Percentiles rank a stretch among this genome's conserved stretches.
Evolutionary conservation across 495 filamentous ascomycete genomes (phyloP).

Genomic region (Clohesyomyces aquaticus): DNA sequence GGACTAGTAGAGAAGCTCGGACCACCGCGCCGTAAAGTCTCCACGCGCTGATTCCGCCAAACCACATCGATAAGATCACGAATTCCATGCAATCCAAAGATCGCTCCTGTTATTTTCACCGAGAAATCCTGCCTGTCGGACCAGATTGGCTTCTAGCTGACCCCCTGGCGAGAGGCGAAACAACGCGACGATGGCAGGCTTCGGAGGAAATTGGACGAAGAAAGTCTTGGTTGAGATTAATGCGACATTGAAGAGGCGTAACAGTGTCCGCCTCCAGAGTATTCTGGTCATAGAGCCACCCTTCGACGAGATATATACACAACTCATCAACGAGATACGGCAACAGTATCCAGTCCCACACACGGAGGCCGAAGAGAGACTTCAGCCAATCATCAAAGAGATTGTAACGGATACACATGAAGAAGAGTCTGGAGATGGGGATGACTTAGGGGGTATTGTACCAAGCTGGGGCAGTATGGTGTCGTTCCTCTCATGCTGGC

Average conservation of each 20-base stretch:
- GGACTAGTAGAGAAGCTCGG: too few species aligned
- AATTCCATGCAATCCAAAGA: too few species aligned
- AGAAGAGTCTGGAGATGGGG: constrained; percentile 56
- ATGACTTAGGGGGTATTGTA: constrained; percentile 1
- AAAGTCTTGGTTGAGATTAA: constrained; percentile 61
- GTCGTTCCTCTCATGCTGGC: constrained; percentile 76
- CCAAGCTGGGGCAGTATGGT: constrained; percentile 73
- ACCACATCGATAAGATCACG: too few species aligned
- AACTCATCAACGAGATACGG: constrained; percentile 68
- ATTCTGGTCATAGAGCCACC: constrained; percentile 69
- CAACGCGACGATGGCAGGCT: too few species aligned
- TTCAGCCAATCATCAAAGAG: constrained; percentile 61
- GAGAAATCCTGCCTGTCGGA: too few species aligned
- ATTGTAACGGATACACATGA: constrained; percentile 61
- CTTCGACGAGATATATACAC: constrained; percentile 64
- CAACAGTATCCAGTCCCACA: constrained; percentile 55
- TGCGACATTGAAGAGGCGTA: constrained; percentile 56
- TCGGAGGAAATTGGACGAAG: constrained; percentile 51
- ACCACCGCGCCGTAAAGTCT: too few species aligned
- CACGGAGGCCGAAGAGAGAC: constrained; percentile 46
- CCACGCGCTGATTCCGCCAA: too few species aligned
- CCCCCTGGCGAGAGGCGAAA: too few species aligned
- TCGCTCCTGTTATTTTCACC: too few species aligned
- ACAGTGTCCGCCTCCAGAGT: constrained; percentile 60
- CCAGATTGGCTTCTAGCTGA: too few species aligned